Percentiles rank a stretch among this genome's conserved stretches.
Conservation (phyloP, 768 basidiomycete genomes). For the Lactarius sp. region DNA sequence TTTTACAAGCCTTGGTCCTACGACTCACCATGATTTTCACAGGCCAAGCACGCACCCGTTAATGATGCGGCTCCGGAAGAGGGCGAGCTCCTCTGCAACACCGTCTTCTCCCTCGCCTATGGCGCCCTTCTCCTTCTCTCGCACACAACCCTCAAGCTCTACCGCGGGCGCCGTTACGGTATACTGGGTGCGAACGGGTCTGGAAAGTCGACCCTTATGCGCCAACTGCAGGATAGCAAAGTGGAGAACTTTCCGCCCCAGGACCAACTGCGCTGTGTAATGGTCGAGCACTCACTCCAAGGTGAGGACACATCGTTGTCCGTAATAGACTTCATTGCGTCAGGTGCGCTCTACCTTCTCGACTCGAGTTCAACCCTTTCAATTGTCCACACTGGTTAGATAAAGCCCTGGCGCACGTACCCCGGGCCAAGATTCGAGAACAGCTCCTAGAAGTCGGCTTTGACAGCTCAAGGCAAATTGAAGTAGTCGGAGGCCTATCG, state of each 20-base stretch:
- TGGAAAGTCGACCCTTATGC: constrained; percentile 94
- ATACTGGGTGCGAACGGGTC: constrained; percentile 95
- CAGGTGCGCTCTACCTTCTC: constrained; percentile 45
- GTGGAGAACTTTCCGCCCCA: constrained; percentile 94
- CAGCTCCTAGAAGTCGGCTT: constrained; percentile 90
- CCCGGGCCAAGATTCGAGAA: constrained; percentile 66
- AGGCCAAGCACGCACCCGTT: constrained; percentile 56
- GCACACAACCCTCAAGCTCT: constrained; percentile 84
- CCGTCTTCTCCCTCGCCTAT: constrained; percentile 92
- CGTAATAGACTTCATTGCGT: constrained; percentile 86
- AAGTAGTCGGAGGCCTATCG: constrained; percentile 83
- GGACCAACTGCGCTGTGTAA: constrained; percentile 79
- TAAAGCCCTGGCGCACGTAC: constrained; percentile 54
- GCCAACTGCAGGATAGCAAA: constrained; percentile 91
- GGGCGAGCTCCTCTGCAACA: constrained; percentile 86
- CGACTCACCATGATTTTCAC: background rate
- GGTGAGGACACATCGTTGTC: constrained; percentile 83
- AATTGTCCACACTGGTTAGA: constrained; percentile 41
- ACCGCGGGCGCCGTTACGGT: constrained; percentile 90
- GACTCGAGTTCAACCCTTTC: background rate
- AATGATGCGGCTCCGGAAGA: constrained; percentile 51
- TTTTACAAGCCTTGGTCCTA: constrained; percentile 4
- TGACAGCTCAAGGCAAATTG: constrained; percentile 76
- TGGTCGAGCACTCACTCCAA: constrained; percentile 97
- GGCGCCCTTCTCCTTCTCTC: constrained; percentile 92